Conservation (phyloP, 2,329 filamentous ascomycete genomes). For the Aphanoascus verrucosus region DNA sequence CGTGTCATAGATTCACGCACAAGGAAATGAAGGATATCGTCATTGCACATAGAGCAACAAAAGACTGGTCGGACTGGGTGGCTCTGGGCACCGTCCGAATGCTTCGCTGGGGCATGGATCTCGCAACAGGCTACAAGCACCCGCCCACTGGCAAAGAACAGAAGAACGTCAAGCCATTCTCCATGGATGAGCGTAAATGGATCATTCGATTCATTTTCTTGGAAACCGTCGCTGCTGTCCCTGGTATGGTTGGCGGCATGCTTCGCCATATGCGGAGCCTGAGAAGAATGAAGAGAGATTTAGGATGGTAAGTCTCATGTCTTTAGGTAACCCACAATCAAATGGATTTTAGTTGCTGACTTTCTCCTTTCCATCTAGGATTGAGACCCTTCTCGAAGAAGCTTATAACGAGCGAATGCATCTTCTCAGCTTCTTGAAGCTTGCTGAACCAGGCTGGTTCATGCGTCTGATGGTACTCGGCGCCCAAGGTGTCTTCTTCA, state of each 20-base stretch:
- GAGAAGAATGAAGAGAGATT: constrained; percentile 34
- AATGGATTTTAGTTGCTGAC: background rate
- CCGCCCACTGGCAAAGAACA: constrained; percentile 41
- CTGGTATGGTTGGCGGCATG: constrained; percentile 95
- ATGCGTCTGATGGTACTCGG: constrained; percentile 87
- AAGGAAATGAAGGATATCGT: constrained; percentile 65
- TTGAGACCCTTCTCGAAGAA: constrained; percentile 82
- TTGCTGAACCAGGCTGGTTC: constrained; percentile 74
- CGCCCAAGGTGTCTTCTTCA: constrained; percentile 95
- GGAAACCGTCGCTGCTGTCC: constrained; percentile 87
- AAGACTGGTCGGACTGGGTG: constrained; percentile 62
- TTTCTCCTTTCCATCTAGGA: constrained; percentile 44
- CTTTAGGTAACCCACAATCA: background rate
- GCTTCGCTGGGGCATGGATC: constrained; percentile 69
- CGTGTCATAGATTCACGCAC: constrained; percentile 49
- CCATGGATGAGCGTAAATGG: constrained; percentile 79
- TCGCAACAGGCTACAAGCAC: constrained; percentile 70
- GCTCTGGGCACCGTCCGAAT: constrained; percentile 68
- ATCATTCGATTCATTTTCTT: constrained; percentile 83
- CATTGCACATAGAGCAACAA: constrained; percentile 65
- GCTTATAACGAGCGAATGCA: constrained; percentile 93
- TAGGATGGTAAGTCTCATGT: constrained; percentile 56
- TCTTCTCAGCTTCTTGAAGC: constrained; percentile 82
- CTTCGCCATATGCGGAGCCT: constrained; percentile 67
- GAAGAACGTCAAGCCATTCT: constrained; percentile 51